Conservation (phyloP, 352 stramenopile species). For the Phytophthora kernoviae region DNA sequence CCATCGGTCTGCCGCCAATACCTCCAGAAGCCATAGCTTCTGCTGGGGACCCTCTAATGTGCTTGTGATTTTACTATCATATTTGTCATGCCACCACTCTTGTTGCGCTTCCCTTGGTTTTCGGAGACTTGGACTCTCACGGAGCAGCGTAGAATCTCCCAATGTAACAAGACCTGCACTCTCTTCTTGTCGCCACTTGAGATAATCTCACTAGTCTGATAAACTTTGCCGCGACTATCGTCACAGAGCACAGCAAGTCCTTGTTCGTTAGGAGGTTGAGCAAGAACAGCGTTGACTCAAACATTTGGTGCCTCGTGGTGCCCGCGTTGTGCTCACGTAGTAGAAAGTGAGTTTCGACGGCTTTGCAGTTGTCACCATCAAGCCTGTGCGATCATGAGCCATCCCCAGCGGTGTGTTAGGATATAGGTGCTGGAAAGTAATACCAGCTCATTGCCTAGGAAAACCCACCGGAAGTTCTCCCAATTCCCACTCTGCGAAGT, state of each 20-base stretch:
- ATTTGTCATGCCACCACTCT: neutral
- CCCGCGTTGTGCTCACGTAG: slow-evolving; percentile 84
- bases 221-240: slow-evolving; percentile 2
- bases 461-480: slow-evolving; percentile 90
- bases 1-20: slow-evolving; percentile 57
- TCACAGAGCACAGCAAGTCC: slow-evolving; percentile 22
- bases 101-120: slow-evolving; percentile 1
- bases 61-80: slow-evolving; percentile 18
- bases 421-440: slow-evolving; percentile 75
- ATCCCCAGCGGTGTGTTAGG: slow-evolving; percentile 65
- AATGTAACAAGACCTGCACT: slow-evolving; percentile 38
- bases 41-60: slow-evolving; percentile 25
- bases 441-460: slow-evolving; percentile 58
- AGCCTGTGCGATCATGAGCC: neutral
- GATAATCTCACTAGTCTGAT: too few species aligned
- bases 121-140: slow-evolving; percentile 7
- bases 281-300: slow-evolving; percentile 51
- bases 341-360: slow-evolving; percentile 56
- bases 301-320: slow-evolving; percentile 54
- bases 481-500: slow-evolving; percentile 89
- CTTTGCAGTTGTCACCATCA: neutral
- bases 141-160: slow-evolving; percentile 44
- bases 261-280: slow-evolving; percentile 17
- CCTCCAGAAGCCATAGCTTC: slow-evolving; percentile 44
- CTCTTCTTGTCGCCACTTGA: slow-evolving; percentile 3